phyloP scores from a whole-genome alignment of 192 early-diverging fungal genomes.

The Coemansia sp. region DNA sequence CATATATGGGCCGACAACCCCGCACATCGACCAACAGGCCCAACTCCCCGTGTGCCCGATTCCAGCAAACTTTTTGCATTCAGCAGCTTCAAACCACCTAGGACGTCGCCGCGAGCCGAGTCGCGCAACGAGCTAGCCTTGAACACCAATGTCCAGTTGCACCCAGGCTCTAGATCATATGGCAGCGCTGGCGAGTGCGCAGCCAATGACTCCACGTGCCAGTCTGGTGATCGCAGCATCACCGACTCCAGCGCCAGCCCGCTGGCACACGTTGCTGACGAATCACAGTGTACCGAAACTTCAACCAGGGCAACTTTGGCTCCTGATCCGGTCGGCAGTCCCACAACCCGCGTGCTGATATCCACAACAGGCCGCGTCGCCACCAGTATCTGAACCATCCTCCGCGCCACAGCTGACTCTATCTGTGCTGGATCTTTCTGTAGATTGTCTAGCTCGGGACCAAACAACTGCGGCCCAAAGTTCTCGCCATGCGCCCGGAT shows the following conservation, averaged over 20 bases:
- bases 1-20: not conserved
- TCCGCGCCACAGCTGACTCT: not conserved
- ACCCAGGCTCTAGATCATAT: slow-evolving; percentile 9
- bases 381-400: slow-evolving; percentile 41
- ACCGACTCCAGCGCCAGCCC: slow-evolving; percentile 14
- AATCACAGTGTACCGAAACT: slow-evolving; percentile 22
- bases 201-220: slow-evolving; percentile 31
- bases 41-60: not conserved
- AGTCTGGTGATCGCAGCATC: slow-evolving; percentile 16
- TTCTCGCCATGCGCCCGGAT: slow-evolving; percentile 14
- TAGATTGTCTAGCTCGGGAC: not conserved
- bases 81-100: slow-evolving; percentile 15
- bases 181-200: slow-evolving; percentile 6
- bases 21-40: not conserved
- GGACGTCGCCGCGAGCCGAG: not conserved
- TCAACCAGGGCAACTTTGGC: slow-evolving; percentile 29
- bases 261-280: not conserved
- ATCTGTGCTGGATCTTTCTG: not conserved
- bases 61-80: slow-evolving; percentile 8
- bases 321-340: slow-evolving; percentile 33
- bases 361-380: slow-evolving; percentile 21
- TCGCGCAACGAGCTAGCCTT: slow-evolving; percentile 10
- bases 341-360: slow-evolving; percentile 17
- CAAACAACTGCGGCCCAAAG: not conserved
- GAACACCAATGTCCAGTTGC: slow-evolving; percentile 26